phyloP scores from a whole-genome alignment of 306 rosid genomes.

The Senna siamea region DNA sequence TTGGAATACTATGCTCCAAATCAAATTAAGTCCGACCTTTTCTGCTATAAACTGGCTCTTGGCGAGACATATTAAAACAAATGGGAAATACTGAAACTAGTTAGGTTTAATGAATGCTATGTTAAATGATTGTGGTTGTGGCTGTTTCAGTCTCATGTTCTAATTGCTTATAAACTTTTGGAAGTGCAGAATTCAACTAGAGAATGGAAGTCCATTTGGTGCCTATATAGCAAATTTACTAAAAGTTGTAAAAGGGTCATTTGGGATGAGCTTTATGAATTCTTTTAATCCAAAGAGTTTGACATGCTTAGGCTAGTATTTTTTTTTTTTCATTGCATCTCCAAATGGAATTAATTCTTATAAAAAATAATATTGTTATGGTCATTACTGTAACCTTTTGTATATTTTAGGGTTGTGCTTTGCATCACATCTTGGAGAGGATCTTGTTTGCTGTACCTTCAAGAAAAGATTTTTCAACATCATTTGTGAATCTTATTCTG shows the following conservation, averaged over 20 bases:
- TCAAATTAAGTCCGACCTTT: conserved; percentile 26
- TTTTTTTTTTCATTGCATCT: neutral
- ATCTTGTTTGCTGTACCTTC: conserved; percentile 49
- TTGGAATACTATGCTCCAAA: conserved; percentile 10
- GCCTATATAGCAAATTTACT: neutral
- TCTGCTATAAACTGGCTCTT: neutral
- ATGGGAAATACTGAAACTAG: conserved; percentile 12
- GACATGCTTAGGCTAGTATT: neutral
- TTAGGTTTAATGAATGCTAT: neutral
- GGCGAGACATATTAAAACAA: conserved; percentile 3
- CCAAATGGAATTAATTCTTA: conserved; percentile 24
- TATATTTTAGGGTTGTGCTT: conserved; percentile 74
- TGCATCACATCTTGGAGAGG: conserved; percentile 75
- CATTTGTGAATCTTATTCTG: conserved; percentile 60
- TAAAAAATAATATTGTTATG: conserved; percentile 28
- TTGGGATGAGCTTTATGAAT: conserved; percentile 7
- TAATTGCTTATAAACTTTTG: neutral
- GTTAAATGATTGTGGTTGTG: neutral
- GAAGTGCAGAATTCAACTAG: neutral
- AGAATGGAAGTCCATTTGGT: neutral
- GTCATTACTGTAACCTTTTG: conserved; percentile 33
- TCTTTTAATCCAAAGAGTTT: conserved; percentile 2
- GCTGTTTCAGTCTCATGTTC: conserved; percentile 17
- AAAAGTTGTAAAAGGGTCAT: neutral
- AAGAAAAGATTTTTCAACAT: conserved; percentile 50